Evolutionary conservation across 768 basidiomycete genomes (phyloP).

Genomic region (Rhodotorula diobovata): DNA sequence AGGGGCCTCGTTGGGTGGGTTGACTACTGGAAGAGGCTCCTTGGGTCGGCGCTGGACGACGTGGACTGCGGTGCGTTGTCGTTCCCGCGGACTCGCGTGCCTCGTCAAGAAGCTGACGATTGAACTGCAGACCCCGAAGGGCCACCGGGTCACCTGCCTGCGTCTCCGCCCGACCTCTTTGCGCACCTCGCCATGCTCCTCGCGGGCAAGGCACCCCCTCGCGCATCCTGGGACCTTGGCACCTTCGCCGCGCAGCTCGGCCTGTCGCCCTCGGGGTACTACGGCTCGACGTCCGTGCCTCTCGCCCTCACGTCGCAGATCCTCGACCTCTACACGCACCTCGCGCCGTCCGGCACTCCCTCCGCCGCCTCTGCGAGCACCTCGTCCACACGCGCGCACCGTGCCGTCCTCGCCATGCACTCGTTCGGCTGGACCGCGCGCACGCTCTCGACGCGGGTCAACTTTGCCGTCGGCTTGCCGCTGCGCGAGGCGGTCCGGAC

Average conservation of each 20-base stretch:
- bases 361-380: background rate
- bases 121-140: background rate
- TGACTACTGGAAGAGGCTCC: background rate
- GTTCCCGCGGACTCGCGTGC: background rate
- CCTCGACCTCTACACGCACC: background rate
- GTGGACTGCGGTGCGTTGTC: background rate
- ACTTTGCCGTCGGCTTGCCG: slow-evolving; percentile 53
- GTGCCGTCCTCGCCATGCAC: slow-evolving; percentile 23
- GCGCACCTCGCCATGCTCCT: background rate
- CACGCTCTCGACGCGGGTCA: slow-evolving; percentile 40
- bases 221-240: background rate
- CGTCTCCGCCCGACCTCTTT: background rate
- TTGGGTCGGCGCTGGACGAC: background rate
- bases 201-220: background rate
- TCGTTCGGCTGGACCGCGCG: slow-evolving; percentile 12
- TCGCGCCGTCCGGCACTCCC: background rate
- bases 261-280: background rate
- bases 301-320: background rate
- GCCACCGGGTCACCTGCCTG: background rate
- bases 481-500: slow-evolving; percentile 77
- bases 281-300: background rate
- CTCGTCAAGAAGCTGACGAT: background rate
- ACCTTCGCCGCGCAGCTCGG: background rate
- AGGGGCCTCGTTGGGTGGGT: background rate
- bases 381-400: background rate